Base-by-base conservation (phyloP, 1,139 yeast species). In the Lodderomyces beijingensis region DNA sequence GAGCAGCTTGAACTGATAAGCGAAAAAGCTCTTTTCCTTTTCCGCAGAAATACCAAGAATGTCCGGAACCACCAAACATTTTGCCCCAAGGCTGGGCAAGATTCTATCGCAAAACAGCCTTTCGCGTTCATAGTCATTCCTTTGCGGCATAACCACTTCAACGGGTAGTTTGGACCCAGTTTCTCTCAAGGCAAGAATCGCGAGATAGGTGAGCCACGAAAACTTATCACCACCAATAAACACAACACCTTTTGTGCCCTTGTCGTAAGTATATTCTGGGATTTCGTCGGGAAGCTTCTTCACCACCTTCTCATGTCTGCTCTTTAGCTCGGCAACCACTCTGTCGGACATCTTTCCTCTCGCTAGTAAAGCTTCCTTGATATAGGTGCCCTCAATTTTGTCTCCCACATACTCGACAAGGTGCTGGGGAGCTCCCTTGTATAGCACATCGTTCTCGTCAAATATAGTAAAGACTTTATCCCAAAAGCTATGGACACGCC, bases 1-100 rank as follows among this genome's bases (percentile, higher is more conserved):
- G 37, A 68, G 52, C 0, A 68, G 54, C 40, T 68, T 68, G 43
- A 55, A 65, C 41, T 68, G 74, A 43, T 64, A 68, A 19, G 46
- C 52, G 1, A 50, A 50, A 30, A 65, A 51, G 19, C 49, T 50
- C 62, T 67, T 61, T 29, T 53, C 47, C 24, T 49, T 37, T 60
- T 59, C 57, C 1, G 62, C 68, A 1, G 46, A 39, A 5, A 62
- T 50, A 1, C 70, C 70, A 27, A 65, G 45, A 5, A 51, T 51
- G 25, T 63, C 67, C 8, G 69, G 65, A 12, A 64, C 42, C 6
- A 58, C 53, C 1, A 59, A 57, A 46, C 66, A 60, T 19, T 40
- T 40, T 1, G 66, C 65, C 33, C 53, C 47, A 20, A 55, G 37
- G 22, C 37, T 37, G 1, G 64, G 62, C 29, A 60, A 45, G 2